Evolutionary conservation across 768 basidiomycete species (phyloP).

Genomic region (Rhizopogon roseolus): DNA sequence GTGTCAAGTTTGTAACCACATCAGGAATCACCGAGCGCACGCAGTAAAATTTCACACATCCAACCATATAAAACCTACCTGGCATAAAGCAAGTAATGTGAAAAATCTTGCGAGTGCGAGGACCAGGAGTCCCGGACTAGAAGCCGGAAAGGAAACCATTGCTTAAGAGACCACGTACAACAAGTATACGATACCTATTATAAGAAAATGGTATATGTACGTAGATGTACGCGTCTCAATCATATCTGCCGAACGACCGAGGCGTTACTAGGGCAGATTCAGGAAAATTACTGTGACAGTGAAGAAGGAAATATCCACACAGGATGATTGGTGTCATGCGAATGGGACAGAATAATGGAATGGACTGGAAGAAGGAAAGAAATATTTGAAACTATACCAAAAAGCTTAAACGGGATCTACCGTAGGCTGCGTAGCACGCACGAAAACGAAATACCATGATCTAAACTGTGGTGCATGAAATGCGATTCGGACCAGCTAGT

Average conservation of each 20-base stretch:
- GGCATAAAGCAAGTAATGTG: too few relatives aligned
- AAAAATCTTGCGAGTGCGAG: too few relatives aligned
- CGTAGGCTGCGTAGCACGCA: background rate
- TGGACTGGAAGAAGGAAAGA: background rate
- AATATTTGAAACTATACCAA: background rate
- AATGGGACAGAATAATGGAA: background rate
- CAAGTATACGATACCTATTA: background rate
- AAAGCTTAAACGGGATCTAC: too few relatives aligned
- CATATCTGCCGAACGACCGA: background rate
- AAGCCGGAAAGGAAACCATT: too few relatives aligned
- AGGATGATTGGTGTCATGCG: background rate
- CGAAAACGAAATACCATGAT: background rate
- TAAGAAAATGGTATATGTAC: background rate
- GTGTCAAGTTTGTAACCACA: too few relatives aligned
- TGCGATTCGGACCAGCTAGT: background rate
- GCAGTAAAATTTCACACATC: too few relatives aligned
- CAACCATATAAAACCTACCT: too few relatives aligned
- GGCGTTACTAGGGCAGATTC: background rate
- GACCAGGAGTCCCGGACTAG: too few relatives aligned
- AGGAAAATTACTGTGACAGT: background rate
- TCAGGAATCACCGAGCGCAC: too few relatives aligned
- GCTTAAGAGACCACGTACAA: too few relatives aligned
- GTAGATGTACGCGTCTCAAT: background rate
- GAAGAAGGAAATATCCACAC: background rate
- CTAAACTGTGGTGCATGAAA: background rate